These are phyloP conservation scores for Dictyostelium firmibasis DNA, from an alignment of 78 protist genomes.

Conservation along the genomic window DNA sequence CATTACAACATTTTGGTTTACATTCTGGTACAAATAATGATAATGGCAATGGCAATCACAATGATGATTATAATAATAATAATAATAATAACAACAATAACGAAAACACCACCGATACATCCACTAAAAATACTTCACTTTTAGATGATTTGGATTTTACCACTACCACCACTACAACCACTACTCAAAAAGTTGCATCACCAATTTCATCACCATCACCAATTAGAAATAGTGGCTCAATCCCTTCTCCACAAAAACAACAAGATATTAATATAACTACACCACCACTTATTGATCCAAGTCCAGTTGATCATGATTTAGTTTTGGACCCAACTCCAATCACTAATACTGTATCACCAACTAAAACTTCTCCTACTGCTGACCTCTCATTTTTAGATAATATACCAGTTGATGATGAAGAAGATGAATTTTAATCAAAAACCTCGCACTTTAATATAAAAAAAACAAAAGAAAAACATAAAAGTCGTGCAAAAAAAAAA, in stretches of 20 bases:
- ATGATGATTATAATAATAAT: background rate
- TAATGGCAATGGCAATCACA: no score
- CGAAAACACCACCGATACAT: no score
- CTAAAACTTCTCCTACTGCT: background rate
- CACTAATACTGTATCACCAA: background rate
- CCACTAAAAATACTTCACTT: no score
- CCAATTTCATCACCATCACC: constrained; percentile 1
- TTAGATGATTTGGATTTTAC: background rate
- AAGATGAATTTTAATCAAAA: background rate
- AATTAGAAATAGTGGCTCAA: background rate
- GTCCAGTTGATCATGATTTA: background rate
- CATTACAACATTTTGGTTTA: background rate
- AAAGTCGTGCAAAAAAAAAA: constrained; percentile 18
- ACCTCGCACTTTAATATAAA: background rate
- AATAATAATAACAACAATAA: background rate
- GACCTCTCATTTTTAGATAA: constrained; percentile 17
- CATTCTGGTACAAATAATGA: background rate
- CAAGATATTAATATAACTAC: background rate
- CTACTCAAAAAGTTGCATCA: background rate
- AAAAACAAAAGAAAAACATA: background rate
- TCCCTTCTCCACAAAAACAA: background rate
- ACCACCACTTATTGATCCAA: constrained; percentile 15
- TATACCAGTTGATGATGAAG: constrained; percentile 27
- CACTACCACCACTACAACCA: background rate
- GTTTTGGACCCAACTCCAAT: constrained; percentile 8